Base-by-base conservation (phyloP, 2,329 filamentous ascomycete species). In the Grosmannia clavigera region DNA sequence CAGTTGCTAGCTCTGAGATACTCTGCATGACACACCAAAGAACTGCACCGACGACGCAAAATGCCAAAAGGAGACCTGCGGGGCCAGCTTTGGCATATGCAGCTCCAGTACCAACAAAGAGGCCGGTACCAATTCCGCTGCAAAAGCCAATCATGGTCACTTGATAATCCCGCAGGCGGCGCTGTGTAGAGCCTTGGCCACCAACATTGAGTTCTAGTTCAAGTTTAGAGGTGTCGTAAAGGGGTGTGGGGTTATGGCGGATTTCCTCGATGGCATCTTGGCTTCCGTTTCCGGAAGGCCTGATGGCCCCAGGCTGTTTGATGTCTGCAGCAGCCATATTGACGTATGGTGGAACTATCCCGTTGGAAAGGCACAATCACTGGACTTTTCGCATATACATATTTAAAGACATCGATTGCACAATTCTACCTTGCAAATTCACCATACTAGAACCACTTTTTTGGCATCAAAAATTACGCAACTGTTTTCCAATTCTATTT, bases 1-100 rank as follows among this genome's bases (percentile, higher is more conserved):
- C 48, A 27, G 82, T 77, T 16, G 81, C 80, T 72, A 85, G 79
- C 68, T 82, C 80, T 22, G 75, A 76, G 61, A 84, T 77, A 66
- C 54, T 51, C 57, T 58, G 57, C 57, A 75, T 70, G 53, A 70
- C 68, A 62, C 71, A 72, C 60, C 79, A 69, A 65, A 78, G 63
- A 38, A 76, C 70, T 55, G 73, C 71, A 57, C 79, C 70, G 61
- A 78, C 72, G 22, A 69, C 65, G 64, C 72, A 73, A 63, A 73
- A 72, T 61, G 74, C 68, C 46, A 80, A 66, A 16, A 74, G 69
- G 43, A 73, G 65, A 31, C 65, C 73, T 10, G 70, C 69, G 46
- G 75, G 73, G 25, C 75, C 76, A 66, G 75, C 74, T 46, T 63
- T 70, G 38, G 66, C 64, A 5, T 78, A 70, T 35, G 74, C 74